Evolutionary conservation across 2,329 filamentous ascomycete species (phyloP), one percentile per base, ranked within the genome.

Genomic region (Lachnellula subtilissima): DNA sequence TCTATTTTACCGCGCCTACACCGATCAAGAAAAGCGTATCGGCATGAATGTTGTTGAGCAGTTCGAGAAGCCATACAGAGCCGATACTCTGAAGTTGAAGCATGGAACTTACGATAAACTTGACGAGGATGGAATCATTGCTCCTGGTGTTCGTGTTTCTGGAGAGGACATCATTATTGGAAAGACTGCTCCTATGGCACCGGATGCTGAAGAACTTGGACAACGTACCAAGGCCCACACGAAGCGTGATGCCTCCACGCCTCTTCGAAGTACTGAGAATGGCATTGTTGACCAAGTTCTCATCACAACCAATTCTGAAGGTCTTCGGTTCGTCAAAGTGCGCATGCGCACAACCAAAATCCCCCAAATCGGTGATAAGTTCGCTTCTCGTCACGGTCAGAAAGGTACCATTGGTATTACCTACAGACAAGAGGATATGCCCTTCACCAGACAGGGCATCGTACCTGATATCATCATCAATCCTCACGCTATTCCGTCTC

Each of bases 391-490:
- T 75, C 95, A 99, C 83, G 94, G 94, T 70, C 94, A 99, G 70
- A 99, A 99, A 76, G 94, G 94, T 77, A 99, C 94, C 1, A 97
- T 99, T 70, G 95, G 95, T 84, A 93, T 99, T 63, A 97, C 94
- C 1, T 99, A 95, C 74, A 86, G 93, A 50, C 90, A 96, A 67
- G 94, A 99, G 73, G 95, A 99, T 70, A 99, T 99, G 95, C 95
- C 95, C 0, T 99, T 99, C 73, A 94, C 91, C 3, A 80, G 85
- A 39, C 91, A 97, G 71, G 94, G 95, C 67, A 83, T 99, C 52
- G 88, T 88, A 0, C 94, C 95, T 0, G 95, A 99, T 74, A 81
- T 99, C 61, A 97, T 99, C 74, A 97, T 99, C 80, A 99, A 99
- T 74, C 94, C 94, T 1, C 94, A 99, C 81, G 95, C 94, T 70